Conservation (phyloP, 164 flowering plant genomes). For the Stephania yunnanensis region DNA sequence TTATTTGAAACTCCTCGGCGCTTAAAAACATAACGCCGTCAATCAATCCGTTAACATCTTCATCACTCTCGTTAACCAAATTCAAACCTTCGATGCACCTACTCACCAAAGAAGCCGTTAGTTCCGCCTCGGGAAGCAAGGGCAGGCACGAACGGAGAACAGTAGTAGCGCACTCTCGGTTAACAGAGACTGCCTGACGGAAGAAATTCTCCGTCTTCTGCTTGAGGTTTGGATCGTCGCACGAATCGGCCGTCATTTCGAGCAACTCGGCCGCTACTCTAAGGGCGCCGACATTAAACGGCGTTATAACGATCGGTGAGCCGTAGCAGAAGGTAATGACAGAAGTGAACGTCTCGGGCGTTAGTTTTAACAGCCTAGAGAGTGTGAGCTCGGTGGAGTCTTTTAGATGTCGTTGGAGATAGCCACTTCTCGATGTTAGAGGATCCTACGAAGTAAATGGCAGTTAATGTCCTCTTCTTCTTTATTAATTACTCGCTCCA, state of each 20-base stretch:
- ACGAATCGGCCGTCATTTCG: slow-evolving; percentile 43
- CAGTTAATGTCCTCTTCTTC: slow-evolving; percentile 14
- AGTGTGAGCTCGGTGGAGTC: slow-evolving; percentile 35
- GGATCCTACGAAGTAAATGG: slow-evolving; percentile 33
- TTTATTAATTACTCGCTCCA: not conserved
- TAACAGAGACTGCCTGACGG: slow-evolving; percentile 35
- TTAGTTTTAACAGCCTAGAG: slow-evolving; percentile 53
- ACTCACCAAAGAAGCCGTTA: slow-evolving; percentile 42
- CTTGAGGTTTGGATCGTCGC: slow-evolving; percentile 32
- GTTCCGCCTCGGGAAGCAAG: slow-evolving; percentile 71
- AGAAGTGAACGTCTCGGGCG: slow-evolving; percentile 53
- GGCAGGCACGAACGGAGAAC: slow-evolving; percentile 48
- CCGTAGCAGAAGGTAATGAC: slow-evolving; percentile 64
- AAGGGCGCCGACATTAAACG: slow-evolving; percentile 58
- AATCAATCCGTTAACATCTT: slow-evolving; percentile 24
- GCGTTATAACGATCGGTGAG: slow-evolving; percentile 38
- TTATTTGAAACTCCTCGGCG: slow-evolving; percentile 37
- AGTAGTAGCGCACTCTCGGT: slow-evolving; percentile 33
- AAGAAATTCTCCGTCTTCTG: slow-evolving; percentile 53
- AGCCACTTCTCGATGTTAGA: slow-evolving; percentile 41
- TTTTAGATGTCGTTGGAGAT: slow-evolving; percentile 47
- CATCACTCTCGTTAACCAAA: slow-evolving; percentile 5
- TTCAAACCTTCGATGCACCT: slow-evolving; percentile 48
- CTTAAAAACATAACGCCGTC: slow-evolving; percentile 32
- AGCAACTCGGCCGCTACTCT: slow-evolving; percentile 57